Base-by-base conservation (phyloP, 2,329 filamentous ascomycete species). In the Plenodomus biglobosus region DNA sequence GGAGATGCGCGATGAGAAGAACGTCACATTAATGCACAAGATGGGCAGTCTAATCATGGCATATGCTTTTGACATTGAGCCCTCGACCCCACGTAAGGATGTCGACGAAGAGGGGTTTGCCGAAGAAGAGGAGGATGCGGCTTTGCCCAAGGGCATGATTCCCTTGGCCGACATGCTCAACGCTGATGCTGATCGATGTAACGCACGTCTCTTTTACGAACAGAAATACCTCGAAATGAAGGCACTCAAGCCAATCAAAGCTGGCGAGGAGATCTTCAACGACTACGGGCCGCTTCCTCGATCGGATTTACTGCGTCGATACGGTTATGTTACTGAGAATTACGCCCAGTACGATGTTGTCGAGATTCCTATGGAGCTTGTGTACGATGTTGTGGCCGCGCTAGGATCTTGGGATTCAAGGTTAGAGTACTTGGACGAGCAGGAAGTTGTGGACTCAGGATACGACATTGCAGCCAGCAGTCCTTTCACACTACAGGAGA, bases 41-140 rank as follows among this genome's bases (percentile, higher is more conserved):
- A 92, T 95, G 85, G 91, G 88, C 1, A 92, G 87, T 52, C 84
- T 87, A 15, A 92, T 96, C 58, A 95, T 96, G 90, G 87, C 90
- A 0, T 96, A 95, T 66, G 90, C 90, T 0, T 96, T 96, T 66
- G 91, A 96, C 58, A 80, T 95, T 6, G 83, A 85, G 55, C 78
- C 78, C 30, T 65, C 61, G 13, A 52, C 58, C 32, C 41, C 50
- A 4, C 53, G 54, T 13, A 80, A 84, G 18, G 77, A 84, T 3
- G 77, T 82, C 0, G 82, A 84, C 1, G 81, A 84, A 2, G 80
- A 81, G 40, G 77, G 77, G 16, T 76, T 73, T 48, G 69, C 64
- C 3, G 74, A 74, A 21, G 76, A 77, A 50, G 73, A 75, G 17
- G 75, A 78, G 52, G 76, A 79, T 24, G 75, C 72, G n/a, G 69